Base-by-base conservation (phyloP, 2,329 filamentous ascomycete species). In the Botryotinia convoluta region DNA sequence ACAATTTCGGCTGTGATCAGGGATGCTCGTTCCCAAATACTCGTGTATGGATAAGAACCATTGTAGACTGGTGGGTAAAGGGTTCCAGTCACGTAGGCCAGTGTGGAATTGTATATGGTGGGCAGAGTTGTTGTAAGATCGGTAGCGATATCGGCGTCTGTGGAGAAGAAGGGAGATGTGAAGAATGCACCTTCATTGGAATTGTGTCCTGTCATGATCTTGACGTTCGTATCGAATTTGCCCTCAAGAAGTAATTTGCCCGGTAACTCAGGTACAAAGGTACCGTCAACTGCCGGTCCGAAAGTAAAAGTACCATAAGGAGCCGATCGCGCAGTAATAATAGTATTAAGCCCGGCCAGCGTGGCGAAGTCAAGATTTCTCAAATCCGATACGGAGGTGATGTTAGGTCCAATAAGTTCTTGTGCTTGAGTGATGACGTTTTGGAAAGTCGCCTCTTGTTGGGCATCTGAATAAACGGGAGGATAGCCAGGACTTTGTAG, bases 41-140 rank as follows among this genome's bases (percentile, higher is more conserved):
- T 83, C 0, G 77, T 83, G 80, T 88, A 89, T 16, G 78, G 79
- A 42, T 83, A 80, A 4, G 79, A 81, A 51, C 84, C 86, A 76
- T 81, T 80, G 75, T 85, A 86, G 48, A 85, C 77, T 2, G 85
- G 78, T 4, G 87, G 87, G 79, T 89, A 89, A 16, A 89, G 80
- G 0, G 79, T 82, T 5, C 83, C 76, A 4, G 79, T 77, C 65
- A 88, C 82, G 75, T 86, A 84, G 32, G 45, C 32, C 29, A 77
- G 63, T 14, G 73, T 70, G 9, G 68, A 35, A 42, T 72, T 72
- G 16, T 79, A 75, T 22, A 69, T 76, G 10, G 65, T 73, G 6
- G 79, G 77, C 62, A 82, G 72, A 2, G 73, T 20, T 8, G 37
- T 37, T 7, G 32, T 37, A 12, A 79, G 16, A 44, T 75, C 71